Evolutionary conservation across 305 asterid species (phyloP).

Genomic region (Fraxinus albicans): DNA sequence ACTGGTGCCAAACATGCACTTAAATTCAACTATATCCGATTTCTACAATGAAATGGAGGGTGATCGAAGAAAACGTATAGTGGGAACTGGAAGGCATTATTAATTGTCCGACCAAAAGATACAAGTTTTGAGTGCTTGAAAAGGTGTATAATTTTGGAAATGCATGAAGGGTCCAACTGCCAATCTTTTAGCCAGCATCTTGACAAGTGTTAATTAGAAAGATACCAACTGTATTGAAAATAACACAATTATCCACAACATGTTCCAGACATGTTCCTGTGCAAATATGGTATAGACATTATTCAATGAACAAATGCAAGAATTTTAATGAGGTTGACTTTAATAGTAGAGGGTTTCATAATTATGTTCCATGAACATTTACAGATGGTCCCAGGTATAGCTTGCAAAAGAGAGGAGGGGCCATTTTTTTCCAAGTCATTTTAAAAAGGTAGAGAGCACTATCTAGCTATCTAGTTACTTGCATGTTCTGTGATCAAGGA

Average conservation of each 20-base stretch:
- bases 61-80: background rate
- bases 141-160: conserved; percentile 2
- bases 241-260: conserved; percentile 42
- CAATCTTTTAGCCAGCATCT: conserved; percentile 52
- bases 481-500: conserved; percentile 29
- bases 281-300: conserved; percentile 30
- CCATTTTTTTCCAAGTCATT: conserved; percentile 8
- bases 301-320: background rate
- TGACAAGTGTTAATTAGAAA: conserved; percentile 27
- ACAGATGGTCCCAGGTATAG: conserved; percentile 25
- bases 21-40: background rate
- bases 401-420: conserved; percentile 11
- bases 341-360: conserved; percentile 22
- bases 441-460: conserved; percentile 18
- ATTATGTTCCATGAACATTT: conserved; percentile 31
- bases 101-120: conserved; percentile 17
- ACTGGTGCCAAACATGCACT: background rate
- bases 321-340: conserved; percentile 32
- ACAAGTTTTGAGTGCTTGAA: background rate
- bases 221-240: conserved; percentile 5
- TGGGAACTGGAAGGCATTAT: background rate
- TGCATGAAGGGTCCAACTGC: conserved; percentile 51
- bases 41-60: background rate
- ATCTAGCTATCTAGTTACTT: conserved; percentile 22
- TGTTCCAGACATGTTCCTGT: conserved; percentile 68